Evolutionary conservation across 2,329 filamentous ascomycete species (phyloP).

Genomic region (Fusarium sp.): DNA sequence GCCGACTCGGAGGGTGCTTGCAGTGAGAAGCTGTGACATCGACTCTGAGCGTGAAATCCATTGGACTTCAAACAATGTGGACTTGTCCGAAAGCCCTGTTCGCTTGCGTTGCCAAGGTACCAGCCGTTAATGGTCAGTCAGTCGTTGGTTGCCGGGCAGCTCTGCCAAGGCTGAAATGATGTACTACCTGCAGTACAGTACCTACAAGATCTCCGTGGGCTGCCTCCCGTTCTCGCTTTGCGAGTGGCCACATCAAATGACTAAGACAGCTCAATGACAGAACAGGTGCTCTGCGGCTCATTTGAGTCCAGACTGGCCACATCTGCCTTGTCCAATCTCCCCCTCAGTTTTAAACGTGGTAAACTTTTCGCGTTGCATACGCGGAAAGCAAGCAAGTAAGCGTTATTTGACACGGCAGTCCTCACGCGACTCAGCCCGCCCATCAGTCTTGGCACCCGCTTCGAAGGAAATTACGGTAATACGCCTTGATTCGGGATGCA

Average conservation of each 20-base stretch:
- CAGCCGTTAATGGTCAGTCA: constrained; percentile 26
- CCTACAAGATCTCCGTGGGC: constrained; percentile 14
- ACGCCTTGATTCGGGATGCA: constrained; percentile 38
- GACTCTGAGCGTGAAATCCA: constrained; percentile 1
- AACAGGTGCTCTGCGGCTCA: constrained; percentile 1
- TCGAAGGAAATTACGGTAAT: constrained; percentile 45
- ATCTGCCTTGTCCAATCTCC: constrained; percentile 8
- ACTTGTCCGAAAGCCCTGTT: constrained; percentile 25
- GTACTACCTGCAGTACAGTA: constrained; percentile 6
- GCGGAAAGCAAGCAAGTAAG: constrained; percentile 22
- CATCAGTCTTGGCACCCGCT: constrained; percentile 37
- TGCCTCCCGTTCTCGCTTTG: constrained; percentile 20
- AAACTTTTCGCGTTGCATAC: constrained; percentile 15
- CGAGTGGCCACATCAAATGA: constrained; percentile 15
- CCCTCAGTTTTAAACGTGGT: constrained; percentile 21
- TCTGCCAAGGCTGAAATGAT: constrained; percentile 32
- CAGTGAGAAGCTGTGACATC: background rate
- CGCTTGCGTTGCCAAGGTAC: constrained; percentile 40
- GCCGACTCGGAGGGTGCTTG: constrained; percentile 13
- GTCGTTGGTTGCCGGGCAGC: constrained; percentile 32
- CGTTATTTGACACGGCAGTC: constrained; percentile 21
- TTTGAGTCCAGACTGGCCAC: constrained; percentile 6
- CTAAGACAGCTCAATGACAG: constrained; percentile 4
- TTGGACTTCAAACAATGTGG: constrained; percentile 21
- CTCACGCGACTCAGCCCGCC: constrained; percentile 40